Percentiles rank a stretch among this genome's conserved stretches.
Conservation (phyloP, 1,284 basidiomycete species). For the Ceratorhiza oryzae-sativae region DNA sequence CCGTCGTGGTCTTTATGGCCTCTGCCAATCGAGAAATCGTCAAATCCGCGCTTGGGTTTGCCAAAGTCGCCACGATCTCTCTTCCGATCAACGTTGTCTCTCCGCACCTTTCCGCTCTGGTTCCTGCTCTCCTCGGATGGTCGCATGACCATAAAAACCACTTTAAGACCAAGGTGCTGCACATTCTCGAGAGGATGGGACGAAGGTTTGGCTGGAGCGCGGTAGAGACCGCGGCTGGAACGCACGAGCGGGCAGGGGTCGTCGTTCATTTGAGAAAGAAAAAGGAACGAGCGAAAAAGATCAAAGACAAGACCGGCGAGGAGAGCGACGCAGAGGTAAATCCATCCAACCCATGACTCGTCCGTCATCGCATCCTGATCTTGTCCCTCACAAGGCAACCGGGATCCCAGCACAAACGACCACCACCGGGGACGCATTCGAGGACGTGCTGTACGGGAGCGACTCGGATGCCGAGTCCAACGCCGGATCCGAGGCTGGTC, state of each 20-base stretch:
- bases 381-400: neutral
- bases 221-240: conserved; percentile 58
- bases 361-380: neutral
- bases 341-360: no score
- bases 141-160: conserved; percentile 98
- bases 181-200: conserved; percentile 96
- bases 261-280: conserved; percentile 73
- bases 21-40: conserved; percentile 98
- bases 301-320: conserved; percentile 66
- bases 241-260: conserved; percentile 72
- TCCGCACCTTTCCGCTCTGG: conserved; percentile 77
- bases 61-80: conserved; percentile 93
- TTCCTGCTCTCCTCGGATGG: conserved; percentile 89
- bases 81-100: conserved; percentile 75
- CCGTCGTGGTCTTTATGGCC: conserved; percentile 87
- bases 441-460: conserved; percentile 94
- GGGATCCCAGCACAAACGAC: conserved; percentile 47
- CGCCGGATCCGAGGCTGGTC: conserved; percentile 59
- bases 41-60: conserved; percentile 93
- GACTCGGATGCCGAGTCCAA: conserved; percentile 84
- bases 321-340: conserved; percentile 60
- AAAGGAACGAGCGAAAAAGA: conserved; percentile 69
- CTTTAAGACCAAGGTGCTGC: conserved; percentile 96
- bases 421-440: conserved; percentile 84
- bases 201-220: conserved; percentile 89